Evolutionary conservation across 129 eudicot species (phyloP).

Genomic region (Chrysanthemum seticuspe): DNA sequence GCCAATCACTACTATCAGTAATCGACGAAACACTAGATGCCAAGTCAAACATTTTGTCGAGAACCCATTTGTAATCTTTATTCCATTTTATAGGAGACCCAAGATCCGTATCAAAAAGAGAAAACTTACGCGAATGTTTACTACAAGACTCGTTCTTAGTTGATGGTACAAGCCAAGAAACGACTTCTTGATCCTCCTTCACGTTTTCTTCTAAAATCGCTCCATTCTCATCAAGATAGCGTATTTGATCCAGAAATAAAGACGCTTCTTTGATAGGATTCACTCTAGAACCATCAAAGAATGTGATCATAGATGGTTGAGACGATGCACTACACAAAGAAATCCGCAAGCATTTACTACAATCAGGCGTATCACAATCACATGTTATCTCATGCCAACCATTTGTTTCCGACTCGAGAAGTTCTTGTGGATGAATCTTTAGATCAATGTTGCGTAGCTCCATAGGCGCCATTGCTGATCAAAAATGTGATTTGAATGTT

Average conservation of each 20-base stretch:
- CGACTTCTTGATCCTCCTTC: background rate
- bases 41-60: background rate
- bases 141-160: background rate
- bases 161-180: conserved; percentile 6
- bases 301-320: background rate
- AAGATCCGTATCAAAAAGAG: background rate
- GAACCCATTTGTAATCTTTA: background rate
- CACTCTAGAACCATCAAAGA: background rate
- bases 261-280: conserved; percentile 12
- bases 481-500: background rate
- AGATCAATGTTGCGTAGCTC: background rate
- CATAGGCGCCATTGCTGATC: background rate
- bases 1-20: conserved; percentile 1
- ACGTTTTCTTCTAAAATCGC: background rate
- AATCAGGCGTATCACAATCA: background rate
- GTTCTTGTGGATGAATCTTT: background rate
- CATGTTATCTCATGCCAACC: background rate
- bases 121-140: background rate
- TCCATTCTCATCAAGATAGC: background rate
- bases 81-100: too few relatives aligned
- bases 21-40: background rate
- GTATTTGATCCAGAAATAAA: background rate
- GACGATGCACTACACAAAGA: background rate
- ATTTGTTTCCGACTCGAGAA: background rate
- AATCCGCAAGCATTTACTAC: background rate